Evolutionary conservation across 768 basidiomycete species (phyloP), one percentile per base, ranked within the genome.

Genomic region (Nidularia sp.): DNA sequence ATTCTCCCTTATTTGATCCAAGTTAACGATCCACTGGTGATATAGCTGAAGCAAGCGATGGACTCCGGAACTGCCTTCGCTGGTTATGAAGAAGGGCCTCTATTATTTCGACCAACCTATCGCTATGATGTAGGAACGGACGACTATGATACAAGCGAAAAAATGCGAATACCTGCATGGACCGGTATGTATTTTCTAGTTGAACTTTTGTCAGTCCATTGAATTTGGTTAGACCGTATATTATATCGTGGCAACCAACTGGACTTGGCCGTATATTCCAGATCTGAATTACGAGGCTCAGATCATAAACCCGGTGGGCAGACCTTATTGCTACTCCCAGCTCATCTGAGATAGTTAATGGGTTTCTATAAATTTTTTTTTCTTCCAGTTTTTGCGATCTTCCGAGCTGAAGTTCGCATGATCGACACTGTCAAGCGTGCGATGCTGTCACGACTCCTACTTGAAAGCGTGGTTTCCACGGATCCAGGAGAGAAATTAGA

Each of bases 141-240:
- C 55, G 76, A 77, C 46, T 99, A 98, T 65, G 97, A 99, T 66
- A 89, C 92, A 10, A 90, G 92, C 63, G 97, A 98, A 69, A 99
- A 98, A 73, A 83, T 86, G 80, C 82, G 97, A 25, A 88, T 97
- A 62, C 97, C 97, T 4, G 93, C 96, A 13, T 98, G 95, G 95
- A 98, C 96, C 60, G 93, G 93, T 93, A 79, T 57, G 4, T 36
- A 49, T 36, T 33, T 36, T n/a, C 31, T 12, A 34, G 51, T 31
- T 36, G 18, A 15, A 39, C 25, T 25, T 12, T 34, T 15, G 6
- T 7, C 44, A 9, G 7, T 33, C 51, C 41, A 36, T 41, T 34
- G 25, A 39, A 5, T 7, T n/a, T 32, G 45, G 47, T 55, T 54
- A 93, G 97, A 99, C 73, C 90, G 97, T n/a, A 84, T 99, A 6